Percentiles rank a stretch among this genome's conserved stretches.
Evolutionary conservation across 768 basidiomycete genomes (phyloP).

Genomic region (Amanita pseudoporphyria): DNA sequence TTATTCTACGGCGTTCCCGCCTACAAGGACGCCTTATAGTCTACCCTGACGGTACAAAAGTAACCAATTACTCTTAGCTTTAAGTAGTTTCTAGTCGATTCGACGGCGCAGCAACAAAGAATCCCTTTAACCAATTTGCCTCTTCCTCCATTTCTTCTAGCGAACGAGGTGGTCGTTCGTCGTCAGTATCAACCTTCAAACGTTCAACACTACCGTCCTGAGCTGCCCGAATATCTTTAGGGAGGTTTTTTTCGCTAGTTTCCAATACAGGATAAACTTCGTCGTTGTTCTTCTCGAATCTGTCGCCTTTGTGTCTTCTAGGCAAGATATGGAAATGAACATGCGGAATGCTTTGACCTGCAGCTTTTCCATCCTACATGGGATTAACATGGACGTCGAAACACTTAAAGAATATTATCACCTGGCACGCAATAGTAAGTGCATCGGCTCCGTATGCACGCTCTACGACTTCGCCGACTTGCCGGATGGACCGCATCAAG

Average conservation of each 20-base stretch:
- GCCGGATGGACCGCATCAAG: slow-evolving; percentile 71
- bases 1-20: neutral
- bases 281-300: slow-evolving; percentile 54
- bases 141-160: slow-evolving; percentile 75
- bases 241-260: slow-evolving; percentile 42
- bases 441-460: slow-evolving; percentile 73
- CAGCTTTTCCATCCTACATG: slow-evolving; percentile 74
- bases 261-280: slow-evolving; percentile 79
- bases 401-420: slow-evolving; percentile 16
- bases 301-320: slow-evolving; percentile 60
- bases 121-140: slow-evolving; percentile 53
- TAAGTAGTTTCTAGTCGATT: neutral
- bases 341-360: slow-evolving; percentile 76
- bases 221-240: slow-evolving; percentile 24
- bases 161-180: slow-evolving; percentile 49
- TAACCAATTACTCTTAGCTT: neutral
- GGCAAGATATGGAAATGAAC: slow-evolving; percentile 97
- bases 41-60: neutral
- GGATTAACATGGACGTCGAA: neutral
- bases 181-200: slow-evolving; percentile 62
- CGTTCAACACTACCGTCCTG: slow-evolving; percentile 21
- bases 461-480: slow-evolving; percentile 74
- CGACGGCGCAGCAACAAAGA: slow-evolving; percentile 31
- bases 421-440: slow-evolving; percentile 88
- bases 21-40: neutral